Evolutionary conservation across 2,329 filamentous ascomycete species (phyloP).

Genomic region (Penicillium sp.): DNA sequence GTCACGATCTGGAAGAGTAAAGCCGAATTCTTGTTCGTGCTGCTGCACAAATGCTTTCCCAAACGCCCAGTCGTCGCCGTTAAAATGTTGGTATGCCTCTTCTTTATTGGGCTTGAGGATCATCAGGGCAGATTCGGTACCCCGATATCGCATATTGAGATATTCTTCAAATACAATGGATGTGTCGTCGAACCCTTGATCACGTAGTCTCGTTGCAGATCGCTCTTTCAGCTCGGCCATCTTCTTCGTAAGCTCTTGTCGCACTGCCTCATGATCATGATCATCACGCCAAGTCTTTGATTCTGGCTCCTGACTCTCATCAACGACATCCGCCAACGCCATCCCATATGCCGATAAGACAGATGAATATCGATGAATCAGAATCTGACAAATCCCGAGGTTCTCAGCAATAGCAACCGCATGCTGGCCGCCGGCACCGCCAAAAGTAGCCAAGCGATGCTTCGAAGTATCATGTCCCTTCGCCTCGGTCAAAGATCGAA

Average conservation of each 20-base stretch:
- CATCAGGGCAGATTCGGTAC: constrained; percentile 42
- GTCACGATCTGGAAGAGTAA: constrained; percentile 81
- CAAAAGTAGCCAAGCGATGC: constrained; percentile 84
- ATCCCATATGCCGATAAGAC: constrained; percentile 91
- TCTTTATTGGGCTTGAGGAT: constrained; percentile 26
- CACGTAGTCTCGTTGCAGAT: constrained; percentile 67
- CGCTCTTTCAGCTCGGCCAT: constrained; percentile 80
- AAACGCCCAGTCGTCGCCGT: constrained; percentile 77
- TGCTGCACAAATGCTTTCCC: constrained; percentile 82
- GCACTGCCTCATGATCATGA: constrained; percentile 54
- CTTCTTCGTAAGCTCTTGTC: constrained; percentile 69
- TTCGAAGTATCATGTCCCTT: constrained; percentile 87
- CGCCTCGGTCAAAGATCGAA: constrained; percentile 85
- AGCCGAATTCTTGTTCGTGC: constrained; percentile 91
- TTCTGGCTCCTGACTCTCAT: constrained; percentile 76
- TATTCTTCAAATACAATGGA: constrained; percentile 88
- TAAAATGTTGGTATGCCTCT: constrained; percentile 52
- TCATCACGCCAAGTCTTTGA: constrained; percentile 63
- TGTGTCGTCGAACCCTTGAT: constrained; percentile 77
- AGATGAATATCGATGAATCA: constrained; percentile 85
- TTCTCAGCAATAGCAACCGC: constrained; percentile 87
- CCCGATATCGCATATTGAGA: constrained; percentile 70
- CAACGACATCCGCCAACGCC: constrained; percentile 76
- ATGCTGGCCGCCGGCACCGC: constrained; percentile 87
- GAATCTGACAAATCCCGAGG: constrained; percentile 78